Evolutionary conservation across 805 yeast genomes (phyloP).

Genomic region (Lachancea dasiensis): DNA sequence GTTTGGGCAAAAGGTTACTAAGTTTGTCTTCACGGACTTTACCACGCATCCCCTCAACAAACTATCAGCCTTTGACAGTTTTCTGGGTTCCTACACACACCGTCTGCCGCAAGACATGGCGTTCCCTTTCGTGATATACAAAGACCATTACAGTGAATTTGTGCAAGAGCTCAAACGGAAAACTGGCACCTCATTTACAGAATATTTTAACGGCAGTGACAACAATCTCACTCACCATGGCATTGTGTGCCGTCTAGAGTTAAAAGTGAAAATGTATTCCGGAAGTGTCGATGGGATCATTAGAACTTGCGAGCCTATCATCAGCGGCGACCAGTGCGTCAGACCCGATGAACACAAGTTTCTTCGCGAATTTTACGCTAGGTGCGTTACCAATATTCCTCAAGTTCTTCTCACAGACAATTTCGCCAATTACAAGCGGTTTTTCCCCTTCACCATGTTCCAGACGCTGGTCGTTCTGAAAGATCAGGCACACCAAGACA

Average conservation of each 20-base stretch:
- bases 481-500: background rate
- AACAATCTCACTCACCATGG: slow-evolving; percentile 23
- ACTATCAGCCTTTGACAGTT: slow-evolving; percentile 22
- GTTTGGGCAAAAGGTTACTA: slow-evolving; percentile 5
- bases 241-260: slow-evolving; percentile 21
- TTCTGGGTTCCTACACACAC: slow-evolving; percentile 17
- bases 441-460: slow-evolving; percentile 12
- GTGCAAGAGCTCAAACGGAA: slow-evolving; percentile 9
- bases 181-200: slow-evolving; percentile 9
- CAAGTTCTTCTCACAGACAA: slow-evolving; percentile 4
- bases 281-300: slow-evolving; percentile 21
- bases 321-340: slow-evolving; percentile 5
- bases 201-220: slow-evolving; percentile 9
- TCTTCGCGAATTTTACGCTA: slow-evolving; percentile 4
- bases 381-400: slow-evolving; percentile 6
- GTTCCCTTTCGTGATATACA: slow-evolving; percentile 19
- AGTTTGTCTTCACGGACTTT: slow-evolving; percentile 27
- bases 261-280: slow-evolving; percentile 17
- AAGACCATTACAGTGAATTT: slow-evolving; percentile 10
- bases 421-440: slow-evolving; percentile 6
- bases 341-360: slow-evolving; percentile 7
- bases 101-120: slow-evolving; percentile 17
- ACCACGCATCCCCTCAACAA: slow-evolving; percentile 17
- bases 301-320: slow-evolving; percentile 17
- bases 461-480: slow-evolving; percentile 4